A percentile compares a stretch with the other conserved stretches of the same genome.
Conservation (phyloP, 2,329 filamentous ascomycete species). For the Diaporthe destruens region DNA sequence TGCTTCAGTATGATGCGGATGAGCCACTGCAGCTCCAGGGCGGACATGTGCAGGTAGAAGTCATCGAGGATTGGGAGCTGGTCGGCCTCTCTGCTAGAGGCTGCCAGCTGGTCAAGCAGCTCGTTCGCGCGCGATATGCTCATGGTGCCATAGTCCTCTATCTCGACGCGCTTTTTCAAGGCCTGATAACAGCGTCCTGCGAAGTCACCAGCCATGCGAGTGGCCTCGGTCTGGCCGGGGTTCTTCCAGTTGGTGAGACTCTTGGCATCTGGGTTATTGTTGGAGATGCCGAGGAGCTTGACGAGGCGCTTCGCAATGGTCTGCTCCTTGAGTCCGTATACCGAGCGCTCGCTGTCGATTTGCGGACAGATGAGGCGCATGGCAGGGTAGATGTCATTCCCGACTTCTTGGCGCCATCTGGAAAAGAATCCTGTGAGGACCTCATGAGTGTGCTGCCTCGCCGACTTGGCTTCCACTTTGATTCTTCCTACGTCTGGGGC, state of each 20-base stretch:
- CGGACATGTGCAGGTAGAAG: conserved; percentile 92
- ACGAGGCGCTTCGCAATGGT: conserved; percentile 91
- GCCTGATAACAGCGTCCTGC: conserved; percentile 90
- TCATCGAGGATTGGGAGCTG: conserved; percentile 84
- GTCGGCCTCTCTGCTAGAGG: conserved; percentile 82
- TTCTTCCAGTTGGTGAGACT: conserved; percentile 93
- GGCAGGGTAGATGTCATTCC: conserved; percentile 92
- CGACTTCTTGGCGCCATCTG: conserved; percentile 88
- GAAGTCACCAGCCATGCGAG: conserved; percentile 87
- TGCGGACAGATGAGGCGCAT: conserved; percentile 92
- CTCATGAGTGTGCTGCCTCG: conserved; percentile 81
- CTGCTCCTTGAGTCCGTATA: conserved; percentile 95
- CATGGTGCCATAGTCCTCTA: conserved; percentile 80
- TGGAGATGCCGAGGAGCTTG: conserved; percentile 91
- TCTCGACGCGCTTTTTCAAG: conserved; percentile 84
- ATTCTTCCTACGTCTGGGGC: conserved; percentile 55
- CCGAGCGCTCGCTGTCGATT: conserved; percentile 90
- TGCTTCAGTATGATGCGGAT: conserved; percentile 91
- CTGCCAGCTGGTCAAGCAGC: conserved; percentile 82
- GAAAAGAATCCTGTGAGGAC: conserved; percentile 90
- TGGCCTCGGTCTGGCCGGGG: conserved; percentile 75
- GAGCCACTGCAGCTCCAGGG: conserved; percentile 93
- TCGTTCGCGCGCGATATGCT: conserved; percentile 91
- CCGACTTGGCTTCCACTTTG: conserved; percentile 72
- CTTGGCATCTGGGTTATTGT: conserved; percentile 88